These are phyloP conservation scores for Aspergillus bridgeri DNA, from an alignment of 495 filamentous ascomycete species.

Conservation along the genomic window DNA sequence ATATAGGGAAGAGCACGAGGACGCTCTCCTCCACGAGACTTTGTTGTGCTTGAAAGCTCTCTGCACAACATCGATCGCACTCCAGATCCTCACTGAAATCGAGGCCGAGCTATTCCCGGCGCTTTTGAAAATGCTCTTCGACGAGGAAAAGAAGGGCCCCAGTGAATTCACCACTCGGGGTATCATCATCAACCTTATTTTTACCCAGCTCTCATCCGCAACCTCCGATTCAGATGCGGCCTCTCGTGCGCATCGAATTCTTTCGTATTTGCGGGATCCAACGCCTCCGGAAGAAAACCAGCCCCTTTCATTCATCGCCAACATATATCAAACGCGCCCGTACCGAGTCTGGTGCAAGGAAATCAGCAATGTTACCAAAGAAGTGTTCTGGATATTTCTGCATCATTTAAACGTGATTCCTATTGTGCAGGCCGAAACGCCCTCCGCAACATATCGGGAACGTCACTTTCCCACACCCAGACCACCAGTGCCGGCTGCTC, in stretches of 20 bases:
- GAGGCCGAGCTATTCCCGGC: conserved; percentile 81
- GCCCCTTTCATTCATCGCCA: conserved; percentile 79
- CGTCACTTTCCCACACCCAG: conserved; percentile 83
- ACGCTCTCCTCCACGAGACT: conserved; percentile 85
- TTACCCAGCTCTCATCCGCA: conserved; percentile 71
- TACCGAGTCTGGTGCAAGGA: conserved; percentile 95
- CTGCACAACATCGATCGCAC: conserved; percentile 81
- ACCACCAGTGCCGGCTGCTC: conserved; percentile 88
- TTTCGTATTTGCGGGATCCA: conserved; percentile 80
- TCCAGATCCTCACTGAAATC: conserved; percentile 75
- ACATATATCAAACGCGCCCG: conserved; percentile 82
- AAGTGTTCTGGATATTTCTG: conserved; percentile 99
- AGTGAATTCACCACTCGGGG: conserved; percentile 90
- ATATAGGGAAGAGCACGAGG: conserved; percentile 92
- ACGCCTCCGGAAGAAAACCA: conserved; percentile 67
- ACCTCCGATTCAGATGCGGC: conserved; percentile 46
- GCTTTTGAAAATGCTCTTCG: conserved; percentile 84
- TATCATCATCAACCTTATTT: conserved; percentile 81
- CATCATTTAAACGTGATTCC: conserved; percentile 88
- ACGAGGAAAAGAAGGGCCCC: conserved; percentile 94
- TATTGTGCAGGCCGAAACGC: conserved; percentile 30
- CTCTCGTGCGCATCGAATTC: conserved; percentile 61
- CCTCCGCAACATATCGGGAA: conserved; percentile 31
- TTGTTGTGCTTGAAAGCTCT: conserved; percentile 92
- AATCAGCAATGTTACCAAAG: conserved; percentile 86